Conservation (phyloP, 2,329 filamentous ascomycete genomes). For the Penicillium sp. region DNA sequence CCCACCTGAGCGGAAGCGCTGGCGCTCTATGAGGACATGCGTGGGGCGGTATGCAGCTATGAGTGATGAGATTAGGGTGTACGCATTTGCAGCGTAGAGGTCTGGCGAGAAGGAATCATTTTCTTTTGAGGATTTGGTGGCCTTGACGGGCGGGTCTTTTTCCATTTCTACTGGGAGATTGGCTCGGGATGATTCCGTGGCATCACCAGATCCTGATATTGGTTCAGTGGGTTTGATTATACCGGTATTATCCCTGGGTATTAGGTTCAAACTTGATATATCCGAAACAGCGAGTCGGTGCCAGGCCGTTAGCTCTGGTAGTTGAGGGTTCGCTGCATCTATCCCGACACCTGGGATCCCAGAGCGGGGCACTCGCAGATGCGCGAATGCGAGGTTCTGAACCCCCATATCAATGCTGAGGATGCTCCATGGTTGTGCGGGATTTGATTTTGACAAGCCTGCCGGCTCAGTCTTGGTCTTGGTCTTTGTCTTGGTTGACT, state of each 20-base stretch:
- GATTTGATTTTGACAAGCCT: not conserved
- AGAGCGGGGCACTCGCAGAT: slow-evolving; percentile 46
- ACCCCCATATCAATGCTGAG: slow-evolving; percentile 84
- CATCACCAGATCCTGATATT: not conserved
- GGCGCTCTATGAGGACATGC: slow-evolving; percentile 67
- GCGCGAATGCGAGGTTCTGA: slow-evolving; percentile 72
- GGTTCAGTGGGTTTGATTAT: not conserved
- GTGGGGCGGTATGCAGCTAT: slow-evolving; percentile 56
- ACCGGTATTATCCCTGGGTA: not conserved
- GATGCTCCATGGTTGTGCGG: slow-evolving; percentile 47
- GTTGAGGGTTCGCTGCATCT: not conserved
- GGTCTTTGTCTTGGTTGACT: not conserved
- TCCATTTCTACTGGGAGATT: not conserved
- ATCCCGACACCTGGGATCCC: not conserved
- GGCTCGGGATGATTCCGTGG: not conserved
- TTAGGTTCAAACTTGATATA: slow-evolving; percentile 10
- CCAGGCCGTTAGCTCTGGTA: slow-evolving; percentile 39
- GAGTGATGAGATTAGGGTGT: slow-evolving; percentile 52
- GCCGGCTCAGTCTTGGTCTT: not conserved
- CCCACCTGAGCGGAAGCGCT: slow-evolving; percentile 64
- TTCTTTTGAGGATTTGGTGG: slow-evolving; percentile 1
- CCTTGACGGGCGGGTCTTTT: not conserved
- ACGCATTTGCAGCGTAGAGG: slow-evolving; percentile 55
- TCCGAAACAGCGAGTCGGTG: slow-evolving; percentile 38
- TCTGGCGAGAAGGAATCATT: slow-evolving; percentile 49